Conservation (phyloP, 2,329 filamentous ascomycete species). For the Rhynchosporium secalis region DNA sequence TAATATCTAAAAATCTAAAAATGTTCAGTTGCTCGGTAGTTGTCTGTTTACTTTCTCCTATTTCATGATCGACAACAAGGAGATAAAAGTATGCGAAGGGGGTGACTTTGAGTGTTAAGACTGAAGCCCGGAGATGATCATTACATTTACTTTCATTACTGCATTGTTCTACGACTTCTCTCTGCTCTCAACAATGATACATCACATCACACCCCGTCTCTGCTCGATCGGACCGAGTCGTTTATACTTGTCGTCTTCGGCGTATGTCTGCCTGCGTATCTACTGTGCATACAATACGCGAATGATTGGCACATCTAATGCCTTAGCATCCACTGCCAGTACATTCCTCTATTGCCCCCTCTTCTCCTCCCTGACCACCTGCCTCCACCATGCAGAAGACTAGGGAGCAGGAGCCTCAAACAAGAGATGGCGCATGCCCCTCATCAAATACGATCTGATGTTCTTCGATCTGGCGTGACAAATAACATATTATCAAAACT, state of each 20-base stretch:
- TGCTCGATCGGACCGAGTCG: too few species aligned
- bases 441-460: neutral
- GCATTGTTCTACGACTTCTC: too few species aligned
- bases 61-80: neutral
- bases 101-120: neutral
- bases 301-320: neutral
- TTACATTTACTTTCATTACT: too few species aligned
- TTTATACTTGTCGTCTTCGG: neutral
- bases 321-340: neutral
- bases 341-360: neutral
- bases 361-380: neutral
- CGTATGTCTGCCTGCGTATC: neutral
- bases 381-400: neutral
- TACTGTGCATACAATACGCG: neutral
- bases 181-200: too few species aligned
- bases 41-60: too few species aligned
- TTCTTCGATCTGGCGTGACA: neutral
- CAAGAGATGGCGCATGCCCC: neutral
- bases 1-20: too few species aligned
- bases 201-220: too few species aligned
- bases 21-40: too few species aligned
- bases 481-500: constrained; percentile 5
- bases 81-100: neutral
- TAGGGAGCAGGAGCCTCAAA: neutral
- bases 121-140: too few species aligned